Conservation (phyloP, 345 rosid species). For the Eucalyptus viminalis region DNA sequence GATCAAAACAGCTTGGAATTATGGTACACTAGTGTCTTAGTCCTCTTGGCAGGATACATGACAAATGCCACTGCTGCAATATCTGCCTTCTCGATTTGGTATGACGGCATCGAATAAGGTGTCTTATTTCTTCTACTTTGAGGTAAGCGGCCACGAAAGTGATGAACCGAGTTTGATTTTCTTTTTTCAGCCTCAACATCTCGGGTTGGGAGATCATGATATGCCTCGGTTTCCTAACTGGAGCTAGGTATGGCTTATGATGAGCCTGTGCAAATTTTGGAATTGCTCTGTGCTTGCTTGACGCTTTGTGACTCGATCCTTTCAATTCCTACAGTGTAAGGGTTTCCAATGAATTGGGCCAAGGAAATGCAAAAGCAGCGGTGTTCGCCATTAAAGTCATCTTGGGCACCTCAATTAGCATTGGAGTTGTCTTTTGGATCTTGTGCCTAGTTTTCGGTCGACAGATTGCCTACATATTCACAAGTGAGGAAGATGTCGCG, state of each 20-base stretch:
- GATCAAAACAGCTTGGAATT: conserved; percentile 12
- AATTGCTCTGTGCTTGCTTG: neutral
- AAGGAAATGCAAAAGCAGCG: conserved; percentile 37
- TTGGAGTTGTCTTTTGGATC: conserved; percentile 29
- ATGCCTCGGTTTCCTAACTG: conserved; percentile 40
- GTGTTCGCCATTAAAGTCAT: conserved; percentile 32
- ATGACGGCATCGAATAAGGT: neutral
- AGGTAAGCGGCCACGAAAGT: neutral
- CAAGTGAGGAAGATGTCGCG: conserved; percentile 12
- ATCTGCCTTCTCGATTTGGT: conserved; percentile 89
- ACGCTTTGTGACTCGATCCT: neutral
- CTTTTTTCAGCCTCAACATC: conserved; percentile 22
- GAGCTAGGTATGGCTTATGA: conserved; percentile 24
- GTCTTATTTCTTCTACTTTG: neutral
- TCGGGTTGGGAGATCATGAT: conserved; percentile 38
- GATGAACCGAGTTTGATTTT: neutral
- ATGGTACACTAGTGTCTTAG: conserved; percentile 18
- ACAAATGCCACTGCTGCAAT: conserved; percentile 25
- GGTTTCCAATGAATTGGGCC: conserved; percentile 47
- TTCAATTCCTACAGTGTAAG: conserved; percentile 17
- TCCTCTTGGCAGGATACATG: conserved; percentile 24
- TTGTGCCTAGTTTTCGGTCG: conserved; percentile 23
- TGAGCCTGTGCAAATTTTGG: neutral
- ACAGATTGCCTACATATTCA: conserved; percentile 22
- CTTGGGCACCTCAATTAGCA: conserved; percentile 2